Evolutionary conservation across 2,329 filamentous ascomycete species (phyloP), one percentile per base, ranked within the genome.

Genomic region (Lecanoromycetidae sp.): DNA sequence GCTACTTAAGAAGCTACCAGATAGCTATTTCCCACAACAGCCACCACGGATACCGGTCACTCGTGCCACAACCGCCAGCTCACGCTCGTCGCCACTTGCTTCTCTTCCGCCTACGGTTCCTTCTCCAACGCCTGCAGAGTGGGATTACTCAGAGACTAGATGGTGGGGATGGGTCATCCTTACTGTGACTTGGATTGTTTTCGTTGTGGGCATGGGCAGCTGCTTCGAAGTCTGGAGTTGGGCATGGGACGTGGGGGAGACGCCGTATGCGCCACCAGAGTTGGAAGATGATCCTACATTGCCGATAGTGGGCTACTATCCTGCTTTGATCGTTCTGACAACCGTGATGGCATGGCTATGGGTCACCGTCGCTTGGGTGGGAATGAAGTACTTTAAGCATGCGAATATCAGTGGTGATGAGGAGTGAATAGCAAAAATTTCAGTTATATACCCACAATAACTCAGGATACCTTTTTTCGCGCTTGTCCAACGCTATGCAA

Each of bases 351-450:
- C 88, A 15, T 98, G 91, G 91, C 87, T 96, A 5, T 98, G 91
- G 91, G 91, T 96, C 15, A 79, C 94, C 10, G 81, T 93, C 49
- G 91, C 93, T 9, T 98, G 91, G 91, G 82, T 96, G 40, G 91
- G 91, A 20, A 96, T 98, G 90, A 98, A 98, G 64, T 96, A 96
- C 65, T 98, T 98, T 61, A 80, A 88, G 57, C 91, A 98, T 71
- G 90, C 91, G 27, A 94, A 94, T 69, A 93, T 96, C 60, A 85
- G 73, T 37, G 74, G 72, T 17, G 75, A 77, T 30, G 75, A 77
- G 59, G 63, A 54, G 35, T 60, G 30, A 52, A 33, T 8, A 7
- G 33, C 8, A 2, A 15, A n/a, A 1, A 3, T 19, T 23, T 23
- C 8, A 22, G 10, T 2, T 6, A 3, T 13, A 37, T 13, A 13